Evolutionary conservation across 305 asterid genomes (phyloP).

Genomic region (Fraxinus sp.): DNA sequence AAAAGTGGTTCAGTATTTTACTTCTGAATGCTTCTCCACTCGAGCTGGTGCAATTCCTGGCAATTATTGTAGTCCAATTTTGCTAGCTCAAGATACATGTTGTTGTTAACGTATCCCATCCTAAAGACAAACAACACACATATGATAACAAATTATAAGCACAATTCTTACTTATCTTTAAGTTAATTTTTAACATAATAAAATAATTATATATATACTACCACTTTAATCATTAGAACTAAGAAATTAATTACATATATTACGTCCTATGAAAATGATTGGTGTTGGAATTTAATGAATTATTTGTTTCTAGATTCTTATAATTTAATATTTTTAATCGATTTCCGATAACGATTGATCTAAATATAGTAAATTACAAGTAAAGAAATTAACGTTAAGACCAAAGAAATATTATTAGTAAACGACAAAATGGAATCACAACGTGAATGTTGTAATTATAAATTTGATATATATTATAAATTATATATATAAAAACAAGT

Average conservation of each 20-base stretch:
- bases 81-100: slow-evolving; percentile 64
- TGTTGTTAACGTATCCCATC: slow-evolving; percentile 72
- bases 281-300: not conserved
- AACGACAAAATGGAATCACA: not conserved
- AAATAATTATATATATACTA: not conserved
- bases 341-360: not conserved
- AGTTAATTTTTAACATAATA: not conserved
- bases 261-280: not conserved
- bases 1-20: slow-evolving; percentile 22
- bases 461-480: slow-evolving; percentile 1
- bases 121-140: slow-evolving; percentile 28
- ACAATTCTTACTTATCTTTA: not conserved
- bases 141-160: not conserved
- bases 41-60: slow-evolving; percentile 63
- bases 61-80: slow-evolving; percentile 68
- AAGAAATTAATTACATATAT: not conserved
- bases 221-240: not conserved
- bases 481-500: not conserved
- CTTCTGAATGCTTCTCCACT: slow-evolving; percentile 76
- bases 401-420: not conserved
- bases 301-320: not conserved
- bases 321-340: not conserved
- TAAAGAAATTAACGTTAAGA: not conserved
- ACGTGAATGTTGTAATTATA: not conserved
- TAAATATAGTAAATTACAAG: not conserved